Evolutionary conservation across 2,329 filamentous ascomycete genomes (phyloP), one percentile per base, ranked within the genome.

Genomic region (Plectosphaerella plurivora): DNA sequence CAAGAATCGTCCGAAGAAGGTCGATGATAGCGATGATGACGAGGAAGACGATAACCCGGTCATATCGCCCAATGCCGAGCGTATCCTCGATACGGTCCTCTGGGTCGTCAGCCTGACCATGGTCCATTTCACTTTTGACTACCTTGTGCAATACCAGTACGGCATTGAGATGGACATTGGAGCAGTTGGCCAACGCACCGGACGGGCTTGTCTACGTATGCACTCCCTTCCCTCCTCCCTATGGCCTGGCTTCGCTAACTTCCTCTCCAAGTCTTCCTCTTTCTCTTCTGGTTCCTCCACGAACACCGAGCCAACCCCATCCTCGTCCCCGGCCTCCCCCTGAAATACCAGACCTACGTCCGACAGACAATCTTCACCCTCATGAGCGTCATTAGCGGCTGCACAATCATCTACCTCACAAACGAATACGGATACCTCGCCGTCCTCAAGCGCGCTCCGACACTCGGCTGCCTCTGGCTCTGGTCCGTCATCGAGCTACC

Each of bases 401-500:
- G 85, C 69, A 92, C 91, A 68, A 75, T 97, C 56, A 86, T 97
- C 47, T 77, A 89, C 59, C 83, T 92, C 50, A 91, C 88, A 24
- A 97, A 97, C 63, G 79, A 76, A 28, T 82, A 85, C 58, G 83
- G 87, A 5, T 97, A 97, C 63, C 84, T 95, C 60, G 88, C 88
- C 7, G 85, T 96, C 18, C 92, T 97, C 90, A 95, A 96, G 73
- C 85, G 84, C 57, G 88, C 91, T 1, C 94, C 94, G n/a, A 86
- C 91, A 5, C 68, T 97, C 14, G 94, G 91, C 0, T 93, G 89
- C 41, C 68, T 97, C 16, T 97, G 93, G 92, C 81, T 97, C 5
- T 97, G 93, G 91, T 84, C 88, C 33, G 86, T 97, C 20, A 79
- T 97, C 46, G 94, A 99, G 73, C 79, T 97, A 71, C 80, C 90